Percentiles rank a stretch among this genome's conserved stretches.
These are phyloP conservation scores for Solanum bulbocastanum DNA, from an alignment of 257 asterid genomes.

Conservation along the genomic window DNA sequence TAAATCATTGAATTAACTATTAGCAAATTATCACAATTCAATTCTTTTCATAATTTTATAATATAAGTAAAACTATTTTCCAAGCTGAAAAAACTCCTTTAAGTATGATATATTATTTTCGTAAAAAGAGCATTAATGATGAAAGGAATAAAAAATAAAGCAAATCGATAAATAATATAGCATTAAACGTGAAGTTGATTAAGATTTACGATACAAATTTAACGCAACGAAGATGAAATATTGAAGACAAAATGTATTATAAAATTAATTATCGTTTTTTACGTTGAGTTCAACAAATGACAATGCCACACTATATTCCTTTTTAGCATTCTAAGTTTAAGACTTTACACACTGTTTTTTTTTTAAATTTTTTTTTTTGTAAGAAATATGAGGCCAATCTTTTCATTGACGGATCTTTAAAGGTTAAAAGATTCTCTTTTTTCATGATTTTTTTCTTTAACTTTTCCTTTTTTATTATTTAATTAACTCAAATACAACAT, in stretches of 20 bases:
- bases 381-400: background rate
- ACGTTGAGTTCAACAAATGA: too few species aligned
- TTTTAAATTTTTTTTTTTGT: background rate
- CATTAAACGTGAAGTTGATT: too few species aligned
- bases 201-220: too few species aligned
- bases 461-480: background rate
- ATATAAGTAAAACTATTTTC: background rate
- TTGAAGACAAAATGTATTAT: too few species aligned
- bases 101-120: too few species aligned
- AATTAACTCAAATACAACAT: too few species aligned
- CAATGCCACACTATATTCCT: too few species aligned
- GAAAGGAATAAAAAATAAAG: too few species aligned
- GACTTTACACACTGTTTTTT: background rate
- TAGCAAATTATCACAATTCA: background rate
- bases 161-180: too few species aligned
- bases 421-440: background rate
- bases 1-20: too few species aligned
- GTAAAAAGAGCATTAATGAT: background rate
- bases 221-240: too few species aligned
- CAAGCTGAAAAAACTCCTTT: background rate
- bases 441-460: background rate
- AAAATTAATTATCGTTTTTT: too few species aligned
- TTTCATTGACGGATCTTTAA: background rate
- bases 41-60: background rate
- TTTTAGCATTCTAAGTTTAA: background rate